phyloP scores from a whole-genome alignment of 2,329 filamentous ascomycete genomes.

The Pseudopyricularia cyperi region DNA sequence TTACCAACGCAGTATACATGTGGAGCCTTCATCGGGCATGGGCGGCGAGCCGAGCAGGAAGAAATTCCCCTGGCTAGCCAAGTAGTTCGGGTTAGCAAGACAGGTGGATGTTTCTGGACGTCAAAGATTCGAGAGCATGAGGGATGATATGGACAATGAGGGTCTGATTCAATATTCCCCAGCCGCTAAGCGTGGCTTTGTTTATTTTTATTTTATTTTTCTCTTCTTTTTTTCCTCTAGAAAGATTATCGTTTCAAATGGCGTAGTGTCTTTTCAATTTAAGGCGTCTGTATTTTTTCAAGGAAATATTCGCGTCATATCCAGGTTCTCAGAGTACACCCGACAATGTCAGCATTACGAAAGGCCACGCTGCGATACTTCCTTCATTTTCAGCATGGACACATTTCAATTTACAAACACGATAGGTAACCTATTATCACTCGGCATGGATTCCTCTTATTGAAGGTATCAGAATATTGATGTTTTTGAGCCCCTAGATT shows the following conservation, averaged over 20 bases:
- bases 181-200: not conserved
- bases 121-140: not conserved
- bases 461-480: no score
- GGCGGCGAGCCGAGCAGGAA: conserved; percentile 43
- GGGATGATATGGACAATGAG: not conserved
- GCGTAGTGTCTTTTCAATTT: no score
- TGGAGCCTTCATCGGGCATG: conserved; percentile 37
- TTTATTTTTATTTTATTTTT: not conserved
- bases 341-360: not conserved
- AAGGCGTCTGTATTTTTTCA: no score
- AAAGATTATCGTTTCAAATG: no score
- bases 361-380: no score
- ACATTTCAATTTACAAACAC: not conserved
- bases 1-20: conserved; percentile 46
- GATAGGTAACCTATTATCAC: no score
- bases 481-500: no score
- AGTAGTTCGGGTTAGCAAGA: not conserved
- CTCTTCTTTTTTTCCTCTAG: not conserved
- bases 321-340: not conserved
- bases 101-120: not conserved
- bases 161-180: not conserved
- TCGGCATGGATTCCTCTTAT: no score
- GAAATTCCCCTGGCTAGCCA: conserved; percentile 50
- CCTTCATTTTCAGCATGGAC: not conserved
- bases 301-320: no score